phyloP scores from a whole-genome alignment of 2,329 filamentous ascomycete genomes.

The Aureobasidium subglaciale region DNA sequence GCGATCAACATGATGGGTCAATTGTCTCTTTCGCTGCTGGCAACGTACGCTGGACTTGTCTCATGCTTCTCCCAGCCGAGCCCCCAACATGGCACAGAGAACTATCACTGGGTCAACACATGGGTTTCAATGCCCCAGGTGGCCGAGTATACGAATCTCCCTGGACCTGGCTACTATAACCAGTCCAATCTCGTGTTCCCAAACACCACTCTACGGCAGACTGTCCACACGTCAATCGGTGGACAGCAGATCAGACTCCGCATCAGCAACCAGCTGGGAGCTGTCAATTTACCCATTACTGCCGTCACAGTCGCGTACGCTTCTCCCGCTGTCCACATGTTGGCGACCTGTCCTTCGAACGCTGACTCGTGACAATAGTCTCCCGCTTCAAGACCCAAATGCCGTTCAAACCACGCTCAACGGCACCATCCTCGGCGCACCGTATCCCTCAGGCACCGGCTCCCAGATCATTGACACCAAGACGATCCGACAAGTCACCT shows the following conservation, averaged over 20 bases:
- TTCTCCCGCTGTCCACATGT: too few species aligned
- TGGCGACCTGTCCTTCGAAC: too few species aligned
- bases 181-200: not conserved
- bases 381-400: not conserved
- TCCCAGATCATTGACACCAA: not conserved
- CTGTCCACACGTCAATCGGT: not conserved
- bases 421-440: not conserved
- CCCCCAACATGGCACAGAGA: not conserved
- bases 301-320: not conserved
- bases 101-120: not conserved
- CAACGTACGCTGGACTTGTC: not conserved
- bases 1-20: not conserved
- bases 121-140: not conserved
- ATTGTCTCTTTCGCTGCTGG: not conserved
- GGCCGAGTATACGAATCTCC: not conserved
- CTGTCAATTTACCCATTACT: not conserved
- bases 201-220: not conserved
- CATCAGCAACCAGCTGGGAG: not conserved
- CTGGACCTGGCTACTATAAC: not conserved
- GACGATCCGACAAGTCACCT: slow-evolving; percentile 39
- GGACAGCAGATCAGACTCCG: not conserved
- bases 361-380: not conserved
- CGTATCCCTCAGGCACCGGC: not conserved
- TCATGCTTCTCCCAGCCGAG: not conserved
- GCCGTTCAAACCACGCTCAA: not conserved